Evolutionary conservation across 192 early-diverging fungal species (phyloP).

Genomic region (Backusella morwellensis): DNA sequence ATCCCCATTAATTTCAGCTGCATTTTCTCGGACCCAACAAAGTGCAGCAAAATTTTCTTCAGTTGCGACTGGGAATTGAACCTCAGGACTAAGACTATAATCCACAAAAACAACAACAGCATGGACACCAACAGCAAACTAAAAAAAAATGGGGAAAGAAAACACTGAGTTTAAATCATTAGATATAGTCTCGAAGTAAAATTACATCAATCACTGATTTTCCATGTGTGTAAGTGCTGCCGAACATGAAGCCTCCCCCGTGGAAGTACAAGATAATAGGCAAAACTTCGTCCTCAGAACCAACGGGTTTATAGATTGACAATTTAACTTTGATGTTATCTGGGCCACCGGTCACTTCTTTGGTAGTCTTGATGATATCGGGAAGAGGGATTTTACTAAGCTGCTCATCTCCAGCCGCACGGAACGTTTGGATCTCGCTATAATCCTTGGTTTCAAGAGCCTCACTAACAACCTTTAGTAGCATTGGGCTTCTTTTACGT

Average conservation of each 20-base stretch:
- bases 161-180: too few relatives aligned
- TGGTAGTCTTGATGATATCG: neutral
- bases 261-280: neutral
- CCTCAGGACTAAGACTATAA: slow-evolving; percentile 14
- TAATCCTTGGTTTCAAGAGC: neutral
- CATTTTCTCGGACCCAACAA: neutral
- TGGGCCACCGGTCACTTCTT: neutral
- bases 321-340: neutral
- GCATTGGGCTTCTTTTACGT: neutral
- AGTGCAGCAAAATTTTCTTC: slow-evolving; percentile 15
- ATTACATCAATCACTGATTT: neutral
- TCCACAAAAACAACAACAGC: slow-evolving; percentile 16
- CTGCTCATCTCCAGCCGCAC: neutral
- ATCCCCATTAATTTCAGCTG: neutral
- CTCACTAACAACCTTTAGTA: neutral
- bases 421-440: neutral
- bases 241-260: neutral
- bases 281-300: neutral
- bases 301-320: neutral
- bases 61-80: neutral
- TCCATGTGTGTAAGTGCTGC: neutral
- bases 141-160: neutral
- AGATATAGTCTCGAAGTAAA: too few relatives aligned
- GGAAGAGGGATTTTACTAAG: neutral
- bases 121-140: neutral